Evolutionary conservation across 208 protist species (phyloP), one percentile per base, ranked within the genome.

Genomic region (Angomonas ambiguus): DNA sequence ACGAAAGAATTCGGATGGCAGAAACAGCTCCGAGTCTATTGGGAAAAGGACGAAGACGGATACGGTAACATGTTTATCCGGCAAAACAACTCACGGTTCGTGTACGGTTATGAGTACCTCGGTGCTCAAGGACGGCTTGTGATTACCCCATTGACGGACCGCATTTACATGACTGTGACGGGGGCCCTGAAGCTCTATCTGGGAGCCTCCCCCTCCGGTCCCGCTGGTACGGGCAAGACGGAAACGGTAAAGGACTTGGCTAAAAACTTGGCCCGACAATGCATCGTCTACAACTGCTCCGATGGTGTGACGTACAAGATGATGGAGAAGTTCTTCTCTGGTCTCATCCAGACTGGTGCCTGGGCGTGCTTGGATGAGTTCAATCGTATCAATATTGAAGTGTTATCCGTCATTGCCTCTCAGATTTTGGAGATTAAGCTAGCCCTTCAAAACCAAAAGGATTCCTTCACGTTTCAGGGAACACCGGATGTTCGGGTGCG

Each of bases 311-410:
- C 96, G 60, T 98, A 98, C 86, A 97, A 97, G 69, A 98, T 98
- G 94, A 98, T 99, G 97, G 96, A 97, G 69, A 98, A 98, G 81
- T 98, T 98, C 74, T 99, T 99, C 74, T 93, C 90, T 2, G 97
- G 97, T 49, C 86, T 99, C 33, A 96, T 96, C 51, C 97, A 98
- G 74, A 93, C 90, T 28, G 98, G 98, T 25, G 96, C 97, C 49
- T 99, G 97, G 97, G 91, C 93, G n/a, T 99, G 98, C 76, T 94
- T 99, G 58, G 98, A 99, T 79, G 98, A 99, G 85, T 99, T 99
- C 85, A 99, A 99, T 69, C 89, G 98, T 63, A 99, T 99, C 76
- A 98, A 99, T 82, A 98, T 99, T 71, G 98, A 99, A 81, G 98
- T 99, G 70, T 83, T 99, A 11, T 98, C 96, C 53, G 98, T 99